phyloP scores from a whole-genome alignment of 2,329 filamentous ascomycete genomes.

The Nigrospora sphaerica region DNA sequence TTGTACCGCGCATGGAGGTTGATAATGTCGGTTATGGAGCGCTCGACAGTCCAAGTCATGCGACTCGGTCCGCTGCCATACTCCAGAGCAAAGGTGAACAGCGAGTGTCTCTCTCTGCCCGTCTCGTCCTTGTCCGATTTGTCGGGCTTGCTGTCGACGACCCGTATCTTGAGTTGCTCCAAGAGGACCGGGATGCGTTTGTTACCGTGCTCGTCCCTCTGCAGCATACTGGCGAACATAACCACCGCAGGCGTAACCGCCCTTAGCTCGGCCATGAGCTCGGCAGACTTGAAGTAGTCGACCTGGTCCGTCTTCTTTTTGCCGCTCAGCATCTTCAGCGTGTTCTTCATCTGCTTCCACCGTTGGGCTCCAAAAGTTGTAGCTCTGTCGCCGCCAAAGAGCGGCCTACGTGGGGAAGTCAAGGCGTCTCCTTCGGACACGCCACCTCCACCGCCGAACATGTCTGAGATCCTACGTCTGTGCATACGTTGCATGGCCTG shows the following conservation, averaged over 20 bases:
- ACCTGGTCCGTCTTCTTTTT: slow-evolving; percentile 82
- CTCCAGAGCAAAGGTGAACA: slow-evolving; percentile 88
- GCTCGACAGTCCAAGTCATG: slow-evolving; percentile 92
- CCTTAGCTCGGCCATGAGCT: slow-evolving; percentile 89
- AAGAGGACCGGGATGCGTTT: slow-evolving; percentile 90
- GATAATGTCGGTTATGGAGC: slow-evolving; percentile 81
- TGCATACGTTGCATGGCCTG: slow-evolving; percentile 35
- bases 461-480: slow-evolving; percentile 55
- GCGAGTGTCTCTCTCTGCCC: slow-evolving; percentile 63
- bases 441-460: slow-evolving; percentile 56
- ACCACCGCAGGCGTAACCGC: slow-evolving; percentile 89
- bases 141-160: slow-evolving; percentile 70
- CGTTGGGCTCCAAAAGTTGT: slow-evolving; percentile 72
- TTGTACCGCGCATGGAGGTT: slow-evolving; percentile 94
- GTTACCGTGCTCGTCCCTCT: slow-evolving; percentile 92
- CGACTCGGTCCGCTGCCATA: slow-evolving; percentile 92
- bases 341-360: slow-evolving; percentile 91
- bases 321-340: slow-evolving; percentile 64
- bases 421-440: slow-evolving; percentile 57
- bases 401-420: slow-evolving; percentile 42
- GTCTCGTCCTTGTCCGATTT: slow-evolving; percentile 58
- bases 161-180: slow-evolving; percentile 85
- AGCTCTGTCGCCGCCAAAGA: slow-evolving; percentile 59
- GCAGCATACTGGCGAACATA: slow-evolving; percentile 95
- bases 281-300: slow-evolving; percentile 91